Evolutionary conservation across 192 early-diverging fungal species (phyloP).

Genomic region (Dispira simplex): DNA sequence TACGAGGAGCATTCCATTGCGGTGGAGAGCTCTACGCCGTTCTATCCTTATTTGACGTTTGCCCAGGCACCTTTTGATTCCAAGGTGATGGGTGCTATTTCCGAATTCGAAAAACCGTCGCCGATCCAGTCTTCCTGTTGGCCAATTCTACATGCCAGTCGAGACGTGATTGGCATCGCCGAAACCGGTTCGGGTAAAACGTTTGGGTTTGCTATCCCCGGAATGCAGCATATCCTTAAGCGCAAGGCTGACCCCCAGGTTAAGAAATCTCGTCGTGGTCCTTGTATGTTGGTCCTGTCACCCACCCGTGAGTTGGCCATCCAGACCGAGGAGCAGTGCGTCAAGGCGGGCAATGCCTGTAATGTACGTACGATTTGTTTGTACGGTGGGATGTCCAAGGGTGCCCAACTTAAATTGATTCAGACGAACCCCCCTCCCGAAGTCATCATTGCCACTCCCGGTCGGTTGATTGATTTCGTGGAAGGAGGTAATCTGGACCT

Average conservation of each 20-base stretch:
- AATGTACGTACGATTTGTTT: conserved; percentile 58
- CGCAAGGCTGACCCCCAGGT: conserved; percentile 41
- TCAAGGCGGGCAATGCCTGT: conserved; percentile 45
- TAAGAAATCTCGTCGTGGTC: conserved; percentile 22
- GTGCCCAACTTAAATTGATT: conserved; percentile 44
- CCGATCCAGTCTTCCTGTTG: conserved; percentile 90
- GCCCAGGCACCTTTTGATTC: conserved; percentile 49
- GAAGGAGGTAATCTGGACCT: conserved; percentile 69
- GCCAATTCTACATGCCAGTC: conserved; percentile 66
- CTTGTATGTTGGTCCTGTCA: conserved; percentile 71
- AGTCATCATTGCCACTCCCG: conserved; percentile 90
- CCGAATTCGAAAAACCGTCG: conserved; percentile 69
- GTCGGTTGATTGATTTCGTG: conserved; percentile 84
- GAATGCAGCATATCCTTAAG: conserved; percentile 59
- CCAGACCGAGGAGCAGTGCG: conserved; percentile 84
- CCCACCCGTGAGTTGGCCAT: conserved; percentile 93
- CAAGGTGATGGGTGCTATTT: conserved; percentile 42
- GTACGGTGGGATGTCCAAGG: conserved; percentile 84
- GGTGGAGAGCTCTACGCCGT: conserved; percentile 34
- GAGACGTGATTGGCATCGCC: conserved; percentile 90
- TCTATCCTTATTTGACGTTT: conserved; percentile 60
- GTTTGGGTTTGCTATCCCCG: conserved; percentile 85
- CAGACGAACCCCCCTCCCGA: conserved; percentile 21
- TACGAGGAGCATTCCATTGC: conserved; percentile 45
- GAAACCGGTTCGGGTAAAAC: conserved; percentile 96